Evolutionary conservation across 345 rosid species (phyloP), one percentile per base, ranked within the genome.

Genomic region (Sonneratia caseolaris): DNA sequence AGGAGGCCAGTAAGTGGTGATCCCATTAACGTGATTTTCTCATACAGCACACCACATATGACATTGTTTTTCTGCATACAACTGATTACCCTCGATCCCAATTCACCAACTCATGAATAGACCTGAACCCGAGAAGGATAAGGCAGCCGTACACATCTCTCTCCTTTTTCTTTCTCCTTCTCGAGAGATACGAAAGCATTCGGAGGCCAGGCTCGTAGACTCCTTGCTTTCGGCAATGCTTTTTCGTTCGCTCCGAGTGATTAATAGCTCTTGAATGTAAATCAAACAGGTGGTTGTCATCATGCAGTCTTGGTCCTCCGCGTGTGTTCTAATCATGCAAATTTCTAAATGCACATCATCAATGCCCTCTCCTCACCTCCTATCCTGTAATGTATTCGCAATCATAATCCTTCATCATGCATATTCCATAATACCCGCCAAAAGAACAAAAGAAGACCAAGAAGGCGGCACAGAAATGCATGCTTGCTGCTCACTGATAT

Each of bases 381-480:
- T 5, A 14, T 14, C 2, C 7, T n/a, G 12, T 21, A 57, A 22
- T 57, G 64, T 19, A 57, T 57, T 27, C 9, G 66, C 66, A 61
- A 61, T 61, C 66, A 61, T 61, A 61, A 5, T 27, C 66, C 7
- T 35, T 62, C 66, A 62, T 62, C 66, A 62, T 62, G 66, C 66
- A 27, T 27, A 27, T 27, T 62, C 27, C 66, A 62, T 62, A 27
- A 62, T 27, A 27, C 37, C 24, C 62, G 2, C 57, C 21, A 53
- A 53, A 19, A 19, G 3, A 16, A 53, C 4, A 15, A 3, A 19
- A 53, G 57, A 19, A 53, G 57, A 3, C 45, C 10, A 42, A 47
- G 15, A 47, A 47, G 15, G 15, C 13, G 51, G 51, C 57, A 53
- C 24, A 53, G 1, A 21, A 19, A 53, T 53, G 59, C 59, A 4